Conservation (phyloP, 441 rosid species). For the Dalechampia spathulata region DNA sequence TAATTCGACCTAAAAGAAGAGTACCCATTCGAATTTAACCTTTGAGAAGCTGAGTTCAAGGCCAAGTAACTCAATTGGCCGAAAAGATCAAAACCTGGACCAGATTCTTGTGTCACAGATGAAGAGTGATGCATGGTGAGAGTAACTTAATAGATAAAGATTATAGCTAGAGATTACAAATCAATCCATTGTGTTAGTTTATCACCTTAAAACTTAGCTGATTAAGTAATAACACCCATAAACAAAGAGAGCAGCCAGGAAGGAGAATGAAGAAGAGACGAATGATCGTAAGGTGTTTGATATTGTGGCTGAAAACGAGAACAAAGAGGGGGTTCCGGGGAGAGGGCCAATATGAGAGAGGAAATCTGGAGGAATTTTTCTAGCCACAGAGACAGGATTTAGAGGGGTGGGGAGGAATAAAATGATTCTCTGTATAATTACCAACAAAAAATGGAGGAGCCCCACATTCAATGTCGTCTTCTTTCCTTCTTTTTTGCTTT, state of each 20-base stretch:
- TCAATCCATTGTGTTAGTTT: constrained; percentile 23
- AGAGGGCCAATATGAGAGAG: background rate
- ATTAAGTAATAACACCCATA: background rate
- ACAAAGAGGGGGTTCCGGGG: background rate
- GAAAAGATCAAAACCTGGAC: constrained; percentile 39
- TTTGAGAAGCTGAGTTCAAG: constrained; percentile 27
- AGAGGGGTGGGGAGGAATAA: constrained; percentile 2
- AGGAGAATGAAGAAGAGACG: background rate
- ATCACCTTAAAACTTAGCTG: constrained; percentile 11
- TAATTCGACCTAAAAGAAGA: constrained; percentile 40
- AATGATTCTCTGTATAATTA: constrained; percentile 1
- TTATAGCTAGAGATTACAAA: background rate
- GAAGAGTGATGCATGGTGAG: constrained; percentile 54
- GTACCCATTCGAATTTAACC: constrained; percentile 32
- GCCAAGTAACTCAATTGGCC: constrained; percentile 42
- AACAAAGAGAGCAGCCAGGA: background rate
- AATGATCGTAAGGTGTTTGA: constrained; percentile 1
- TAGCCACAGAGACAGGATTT: constrained; percentile 33
- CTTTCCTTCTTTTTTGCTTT: background rate
- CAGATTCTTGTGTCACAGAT: constrained; percentile 48
- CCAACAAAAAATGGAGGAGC: background rate
- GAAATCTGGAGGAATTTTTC: constrained; percentile 17
- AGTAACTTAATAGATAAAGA: background rate
- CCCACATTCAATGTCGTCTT: background rate
- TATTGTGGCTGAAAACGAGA: constrained; percentile 5